Evolutionary conservation across 1,284 basidiomycete species (phyloP).

Genomic region (Athelia sp.): DNA sequence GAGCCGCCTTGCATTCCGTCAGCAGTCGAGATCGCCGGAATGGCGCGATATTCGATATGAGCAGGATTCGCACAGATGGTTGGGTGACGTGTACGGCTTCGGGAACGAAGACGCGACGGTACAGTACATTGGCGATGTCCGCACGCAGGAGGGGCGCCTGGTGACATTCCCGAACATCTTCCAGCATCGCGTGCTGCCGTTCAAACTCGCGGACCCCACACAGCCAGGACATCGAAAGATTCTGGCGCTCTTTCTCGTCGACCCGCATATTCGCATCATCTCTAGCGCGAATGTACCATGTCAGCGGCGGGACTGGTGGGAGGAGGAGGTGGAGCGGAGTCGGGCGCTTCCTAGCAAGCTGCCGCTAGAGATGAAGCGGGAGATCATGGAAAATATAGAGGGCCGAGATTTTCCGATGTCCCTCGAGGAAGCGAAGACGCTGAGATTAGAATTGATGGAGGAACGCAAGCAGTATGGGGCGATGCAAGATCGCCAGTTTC

Average conservation of each 20-base stretch:
- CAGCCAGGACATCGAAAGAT: conserved; percentile 45
- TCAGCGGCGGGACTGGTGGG: conserved; percentile 35
- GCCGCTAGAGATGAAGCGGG: conserved; percentile 16
- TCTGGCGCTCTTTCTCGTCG: conserved; percentile 44
- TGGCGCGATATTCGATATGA: conserved; percentile 12
- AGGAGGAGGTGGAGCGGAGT: conserved; percentile 8
- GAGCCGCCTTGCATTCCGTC: conserved; percentile 26
- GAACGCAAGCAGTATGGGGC: conserved; percentile 16
- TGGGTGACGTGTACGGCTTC: conserved; percentile 22
- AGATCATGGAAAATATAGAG: conserved; percentile 17
- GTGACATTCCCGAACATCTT: conserved; percentile 41
- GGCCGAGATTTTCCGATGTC: conserved; percentile 17
- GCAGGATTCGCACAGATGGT: conserved; percentile 24
- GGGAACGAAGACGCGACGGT: conserved; percentile 28
- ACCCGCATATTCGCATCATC: conserved; percentile 37
- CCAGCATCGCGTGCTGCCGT: conserved; percentile 38
- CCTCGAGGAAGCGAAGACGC: conserved; percentile 21
- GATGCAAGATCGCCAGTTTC: not conserved
- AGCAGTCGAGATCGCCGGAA: conserved; percentile 13
- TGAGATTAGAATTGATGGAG: conserved; percentile 24
- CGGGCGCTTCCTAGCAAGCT: conserved; percentile 3
- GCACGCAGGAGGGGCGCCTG: not conserved
- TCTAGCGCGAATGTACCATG: conserved; percentile 38
- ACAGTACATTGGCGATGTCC: conserved; percentile 9
- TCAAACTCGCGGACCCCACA: conserved; percentile 34